Base-by-base conservation (phyloP, 1,284 basidiomycete genomes). In the Puccinia horiana region DNA sequence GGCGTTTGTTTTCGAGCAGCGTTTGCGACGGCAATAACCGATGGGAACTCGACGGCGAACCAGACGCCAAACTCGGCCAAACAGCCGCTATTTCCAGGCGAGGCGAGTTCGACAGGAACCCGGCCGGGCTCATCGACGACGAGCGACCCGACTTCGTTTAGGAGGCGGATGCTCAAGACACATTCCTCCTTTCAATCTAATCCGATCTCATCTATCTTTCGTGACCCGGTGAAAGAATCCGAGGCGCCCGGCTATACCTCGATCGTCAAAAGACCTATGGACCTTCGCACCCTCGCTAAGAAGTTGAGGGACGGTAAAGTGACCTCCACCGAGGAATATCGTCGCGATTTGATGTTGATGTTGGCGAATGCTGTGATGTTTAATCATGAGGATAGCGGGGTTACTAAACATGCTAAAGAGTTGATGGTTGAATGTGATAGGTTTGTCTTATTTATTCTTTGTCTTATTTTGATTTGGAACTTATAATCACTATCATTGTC, bases 281-380 rank as follows among this genome's bases (percentile, higher is more conserved):
- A 96, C 86, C 89, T 98, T 78, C 95, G 94, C 87, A 95, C 93
- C 0, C 92, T 98, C 86, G 93, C 93, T 86, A 89, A 89, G 23
- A 90, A 90, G 83, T 91, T 97, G 84, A 93, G 93, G 85, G 93
- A 95, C 85, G 94, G 94, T 0, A 85, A 90, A 1, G 93, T 96
- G 70, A 88, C 90, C 5, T 94, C 91, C 83, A 93, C 93, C 1
- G 89, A 92, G 56, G 94, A 97, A 86, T 95, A 93, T 85, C 93
- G 95, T 86, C 89, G 94, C 83, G 95, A 97, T 85, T 91, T 96
- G 9, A 92, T 91, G 85, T 89, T 97, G 82, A 94, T 98, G 92
- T 96, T 96, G 87, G 93, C 94, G 49, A 98, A 98, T 86, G 94
- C 95, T 18, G 92, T 95, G 90, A 94, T 97, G 92, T 98, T 94